These are phyloP conservation scores for Meira miltonrushii DNA, from an alignment of 1,284 basidiomycete species.

Conservation along the genomic window DNA sequence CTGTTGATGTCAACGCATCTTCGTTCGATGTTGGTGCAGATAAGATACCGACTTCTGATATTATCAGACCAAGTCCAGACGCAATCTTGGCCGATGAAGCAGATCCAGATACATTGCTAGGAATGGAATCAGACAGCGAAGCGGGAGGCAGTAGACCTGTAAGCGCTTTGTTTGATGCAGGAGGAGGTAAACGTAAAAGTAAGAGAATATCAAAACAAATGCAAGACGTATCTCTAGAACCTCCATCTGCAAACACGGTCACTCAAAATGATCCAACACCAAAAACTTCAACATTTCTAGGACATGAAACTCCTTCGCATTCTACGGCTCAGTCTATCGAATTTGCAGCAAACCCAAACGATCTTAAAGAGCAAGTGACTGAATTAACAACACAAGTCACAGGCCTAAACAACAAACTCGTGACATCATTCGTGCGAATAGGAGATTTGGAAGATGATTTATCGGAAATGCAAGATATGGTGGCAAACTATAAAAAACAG, in stretches of 20 bases:
- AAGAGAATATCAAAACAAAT: slow-evolving; percentile 2
- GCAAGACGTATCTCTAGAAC: not conserved
- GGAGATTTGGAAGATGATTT: slow-evolving; percentile 89
- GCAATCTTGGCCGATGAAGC: slow-evolving; percentile 42
- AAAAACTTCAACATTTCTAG: not conserved
- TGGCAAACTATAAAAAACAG: slow-evolving; percentile 55
- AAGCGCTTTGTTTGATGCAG: not conserved
- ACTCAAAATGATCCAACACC: not conserved
- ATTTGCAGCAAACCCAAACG: not conserved
- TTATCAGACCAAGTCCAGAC: slow-evolving; percentile 33
- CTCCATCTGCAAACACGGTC: not conserved
- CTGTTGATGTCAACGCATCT: no score
- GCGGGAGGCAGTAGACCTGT: slow-evolving; percentile 9
- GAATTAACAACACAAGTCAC: slow-evolving; percentile 84
- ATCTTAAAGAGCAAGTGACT: slow-evolving; percentile 62
- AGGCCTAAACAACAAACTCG: slow-evolving; percentile 84
- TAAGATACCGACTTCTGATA: slow-evolving; percentile 18
- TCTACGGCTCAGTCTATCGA: not conserved
- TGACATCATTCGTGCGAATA: slow-evolving; percentile 81
- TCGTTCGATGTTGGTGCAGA: slow-evolving; percentile 7
- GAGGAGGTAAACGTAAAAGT: not conserved
- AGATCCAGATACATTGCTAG: slow-evolving; percentile 33
- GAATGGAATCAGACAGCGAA: slow-evolving; percentile 30
- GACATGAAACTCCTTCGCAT: no score
- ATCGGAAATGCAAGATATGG: slow-evolving; percentile 68